A percentile compares a stretch with the other conserved stretches of the same genome.
phyloP scores from a whole-genome alignment of 805 yeast genomes.

The Pichia thaimueangensis region DNA sequence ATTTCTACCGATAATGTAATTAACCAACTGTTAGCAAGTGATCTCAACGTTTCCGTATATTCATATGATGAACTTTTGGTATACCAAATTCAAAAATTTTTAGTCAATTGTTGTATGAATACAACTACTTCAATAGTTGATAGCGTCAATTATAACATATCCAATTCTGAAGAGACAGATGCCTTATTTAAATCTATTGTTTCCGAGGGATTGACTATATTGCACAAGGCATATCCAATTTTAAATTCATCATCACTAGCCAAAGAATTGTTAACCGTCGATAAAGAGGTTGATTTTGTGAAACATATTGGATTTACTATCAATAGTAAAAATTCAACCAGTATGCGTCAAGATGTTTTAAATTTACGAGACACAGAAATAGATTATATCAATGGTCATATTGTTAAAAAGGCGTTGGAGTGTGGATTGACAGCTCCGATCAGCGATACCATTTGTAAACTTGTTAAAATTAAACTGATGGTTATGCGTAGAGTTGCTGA shows the following conservation, averaged over 20 bases:
- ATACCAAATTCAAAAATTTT: constrained; percentile 64
- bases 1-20: constrained; percentile 20
- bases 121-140: constrained; percentile 74
- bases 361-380: constrained; percentile 62
- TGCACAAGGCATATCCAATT: constrained; percentile 28
- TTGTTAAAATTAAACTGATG: constrained; percentile 37
- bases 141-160: constrained; percentile 71
- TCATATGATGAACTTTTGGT: constrained; percentile 42
- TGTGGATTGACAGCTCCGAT: constrained; percentile 38
- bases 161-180: constrained; percentile 32
- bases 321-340: constrained; percentile 50
- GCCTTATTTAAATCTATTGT: constrained; percentile 37
- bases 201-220: constrained; percentile 38
- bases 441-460: constrained; percentile 39
- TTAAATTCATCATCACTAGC: constrained; percentile 30
- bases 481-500: constrained; percentile 14
- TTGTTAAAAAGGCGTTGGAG: constrained; percentile 48
- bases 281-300: constrained; percentile 29
- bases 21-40: constrained; percentile 21
- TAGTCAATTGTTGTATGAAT: constrained; percentile 78
- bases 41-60: constrained; percentile 27
- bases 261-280: constrained; percentile 27
- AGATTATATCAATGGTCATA: constrained; percentile 77
- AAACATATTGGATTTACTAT: constrained; percentile 23
- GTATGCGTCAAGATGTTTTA: constrained; percentile 65